Evolutionary conservation across 371 early-diverging fungal species (phyloP).

Genomic region (Phascolomyces articulosus): DNA sequence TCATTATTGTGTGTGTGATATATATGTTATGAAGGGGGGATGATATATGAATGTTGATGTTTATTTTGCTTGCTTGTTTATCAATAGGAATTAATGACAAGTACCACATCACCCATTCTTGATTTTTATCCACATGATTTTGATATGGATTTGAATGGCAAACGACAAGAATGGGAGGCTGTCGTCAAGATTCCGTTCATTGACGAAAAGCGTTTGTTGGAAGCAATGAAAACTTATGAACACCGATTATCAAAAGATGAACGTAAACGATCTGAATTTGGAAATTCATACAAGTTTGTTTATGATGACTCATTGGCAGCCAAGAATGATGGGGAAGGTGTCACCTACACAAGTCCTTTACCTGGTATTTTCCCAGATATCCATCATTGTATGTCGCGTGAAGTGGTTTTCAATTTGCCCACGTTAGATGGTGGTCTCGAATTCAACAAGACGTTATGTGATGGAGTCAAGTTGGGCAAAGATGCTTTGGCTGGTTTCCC

Average conservation of each 20-base stretch:
- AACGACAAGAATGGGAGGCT: conserved; percentile 98
- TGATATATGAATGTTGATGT: too few relatives aligned
- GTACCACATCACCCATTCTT: conserved; percentile 81
- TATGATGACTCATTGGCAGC: conserved; percentile 54
- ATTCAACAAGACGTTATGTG: conserved; percentile 66
- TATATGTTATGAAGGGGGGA: too few relatives aligned
- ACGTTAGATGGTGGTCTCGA: conserved; percentile 47
- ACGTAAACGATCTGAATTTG: conserved; percentile 67
- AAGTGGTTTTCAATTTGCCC: conserved; percentile 58
- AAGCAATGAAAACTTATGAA: conserved; percentile 80
- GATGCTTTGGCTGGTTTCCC: conserved; percentile 91
- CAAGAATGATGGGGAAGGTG: conserved; percentile 21
- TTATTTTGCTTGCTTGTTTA: too few relatives aligned
- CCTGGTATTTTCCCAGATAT: conserved; percentile 77
- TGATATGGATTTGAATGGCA: conserved; percentile 97
- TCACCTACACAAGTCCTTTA: conserved; percentile 64
- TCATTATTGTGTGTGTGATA: too few relatives aligned
- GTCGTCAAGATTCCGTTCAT: conserved; percentile 95
- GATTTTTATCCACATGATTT: conserved; percentile 96
- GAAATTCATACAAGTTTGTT: conserved; percentile 67
- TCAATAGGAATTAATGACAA: conserved; percentile 82
- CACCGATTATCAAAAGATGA: conserved; percentile 72
- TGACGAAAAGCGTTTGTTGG: conserved; percentile 82
- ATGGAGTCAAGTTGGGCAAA: conserved; percentile 71
- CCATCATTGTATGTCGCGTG: conserved; percentile 54